Conservation (phyloP, 2,329 filamentous ascomycete genomes). For the Trichoderma endophyticum region DNA sequence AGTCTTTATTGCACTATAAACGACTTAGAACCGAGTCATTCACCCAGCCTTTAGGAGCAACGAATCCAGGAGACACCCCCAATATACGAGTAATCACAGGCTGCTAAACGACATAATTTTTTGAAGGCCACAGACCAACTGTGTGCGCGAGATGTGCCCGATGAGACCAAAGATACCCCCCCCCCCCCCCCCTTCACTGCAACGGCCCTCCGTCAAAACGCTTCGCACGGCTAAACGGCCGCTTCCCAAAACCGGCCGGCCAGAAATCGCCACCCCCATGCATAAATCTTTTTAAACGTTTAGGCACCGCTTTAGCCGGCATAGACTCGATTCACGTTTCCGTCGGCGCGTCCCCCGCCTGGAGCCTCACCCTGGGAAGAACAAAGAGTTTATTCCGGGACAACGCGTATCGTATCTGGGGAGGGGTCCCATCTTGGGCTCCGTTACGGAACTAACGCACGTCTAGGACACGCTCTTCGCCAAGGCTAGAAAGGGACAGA, state of each 20-base stretch:
- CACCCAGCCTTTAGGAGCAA: background rate
- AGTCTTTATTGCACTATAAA: background rate
- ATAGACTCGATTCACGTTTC: background rate
- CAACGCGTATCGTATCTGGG: background rate
- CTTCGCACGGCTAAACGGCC: slow-evolving; percentile 11
- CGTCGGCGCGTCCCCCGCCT: slow-evolving; percentile 4
- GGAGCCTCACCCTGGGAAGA: slow-evolving; percentile 4
- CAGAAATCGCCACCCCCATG: background rate
- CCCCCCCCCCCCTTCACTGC: background rate
- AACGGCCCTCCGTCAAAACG: slow-evolving; percentile 1
- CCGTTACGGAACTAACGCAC: background rate
- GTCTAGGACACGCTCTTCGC: background rate
- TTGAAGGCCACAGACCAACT: background rate
- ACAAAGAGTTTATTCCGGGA: background rate
- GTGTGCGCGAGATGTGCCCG: slow-evolving; percentile 7
- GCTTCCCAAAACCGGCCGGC: background rate
- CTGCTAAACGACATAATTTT: slow-evolving; percentile 1
- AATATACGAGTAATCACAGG: background rate
- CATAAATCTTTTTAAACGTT: slow-evolving; percentile 9
- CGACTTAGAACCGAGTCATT: background rate
- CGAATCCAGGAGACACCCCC: background rate
- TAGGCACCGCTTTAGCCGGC: slow-evolving; percentile 13
- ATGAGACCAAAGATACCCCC: slow-evolving; percentile 1
- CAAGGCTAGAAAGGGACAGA: background rate
- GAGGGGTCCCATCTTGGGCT: background rate